Evolutionary conservation across 176 grass and related monocot genomes (phyloP).

Genomic region (Zoysia japonica): DNA sequence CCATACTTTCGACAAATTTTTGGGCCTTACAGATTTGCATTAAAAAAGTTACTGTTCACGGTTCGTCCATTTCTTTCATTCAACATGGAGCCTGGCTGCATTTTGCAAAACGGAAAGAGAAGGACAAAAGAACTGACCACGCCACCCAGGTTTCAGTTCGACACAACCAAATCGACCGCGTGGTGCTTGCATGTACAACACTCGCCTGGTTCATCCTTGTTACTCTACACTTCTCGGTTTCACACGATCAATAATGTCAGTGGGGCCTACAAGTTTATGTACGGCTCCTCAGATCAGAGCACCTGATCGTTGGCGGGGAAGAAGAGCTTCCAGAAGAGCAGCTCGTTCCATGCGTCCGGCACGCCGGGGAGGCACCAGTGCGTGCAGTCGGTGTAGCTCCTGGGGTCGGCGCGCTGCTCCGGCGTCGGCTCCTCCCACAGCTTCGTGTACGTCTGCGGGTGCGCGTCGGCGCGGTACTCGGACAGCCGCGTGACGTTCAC

Average conservation of each 20-base stretch:
- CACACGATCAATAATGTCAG: too few relatives aligned
- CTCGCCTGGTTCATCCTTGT: neutral
- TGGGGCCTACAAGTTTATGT: too few relatives aligned
- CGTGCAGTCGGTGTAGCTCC: conserved; percentile 67
- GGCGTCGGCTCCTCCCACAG: conserved; percentile 46
- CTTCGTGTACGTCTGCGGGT: conserved; percentile 58
- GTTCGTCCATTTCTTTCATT: neutral
- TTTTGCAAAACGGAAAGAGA: neutral
- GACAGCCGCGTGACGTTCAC: conserved; percentile 71
- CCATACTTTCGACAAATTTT: too few relatives aligned
- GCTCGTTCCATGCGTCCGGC: conserved; percentile 78
- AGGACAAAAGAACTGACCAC: neutral
- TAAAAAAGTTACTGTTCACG: too few relatives aligned
- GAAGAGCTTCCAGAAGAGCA: conserved; percentile 70
- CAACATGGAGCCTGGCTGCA: neutral
- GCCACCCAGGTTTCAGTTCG: neutral
- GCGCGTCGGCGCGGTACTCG: conserved; percentile 59
- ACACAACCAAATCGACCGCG: neutral
- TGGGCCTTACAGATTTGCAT: too few relatives aligned
- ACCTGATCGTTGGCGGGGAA: conserved; percentile 54
- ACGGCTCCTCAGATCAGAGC: conserved; percentile 17
- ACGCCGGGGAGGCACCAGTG: conserved; percentile 84
- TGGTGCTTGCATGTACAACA: neutral
- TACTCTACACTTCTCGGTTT: too few relatives aligned
- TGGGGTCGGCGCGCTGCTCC: conserved; percentile 56